Evolutionary conservation across 2,329 filamentous ascomycete species (phyloP).

Genomic region (Cladosporium sp.): DNA sequence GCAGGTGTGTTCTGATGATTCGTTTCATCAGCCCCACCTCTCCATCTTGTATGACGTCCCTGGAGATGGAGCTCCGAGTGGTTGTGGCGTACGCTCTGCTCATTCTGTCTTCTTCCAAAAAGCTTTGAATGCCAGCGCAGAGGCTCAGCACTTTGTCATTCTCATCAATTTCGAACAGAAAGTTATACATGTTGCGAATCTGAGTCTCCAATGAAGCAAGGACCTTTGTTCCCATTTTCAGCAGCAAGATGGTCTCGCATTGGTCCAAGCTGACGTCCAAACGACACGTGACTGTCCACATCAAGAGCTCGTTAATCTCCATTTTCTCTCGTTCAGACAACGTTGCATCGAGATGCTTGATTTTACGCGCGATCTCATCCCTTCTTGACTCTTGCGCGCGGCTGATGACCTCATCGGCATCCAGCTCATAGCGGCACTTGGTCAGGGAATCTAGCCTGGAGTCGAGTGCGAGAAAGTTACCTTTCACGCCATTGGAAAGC

Average conservation of each 20-base stretch:
- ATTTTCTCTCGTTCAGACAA: not conserved
- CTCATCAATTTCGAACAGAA: not conserved
- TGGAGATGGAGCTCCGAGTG: not conserved
- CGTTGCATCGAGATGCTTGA: not conserved
- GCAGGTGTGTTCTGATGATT: not conserved
- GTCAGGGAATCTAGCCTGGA: not conserved
- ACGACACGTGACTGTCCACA: not conserved
- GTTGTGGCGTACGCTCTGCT: not conserved
- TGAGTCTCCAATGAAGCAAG: constrained; percentile 1
- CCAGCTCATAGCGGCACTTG: not conserved
- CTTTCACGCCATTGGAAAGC: not conserved
- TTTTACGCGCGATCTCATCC: not conserved
- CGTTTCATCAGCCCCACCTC: not conserved
- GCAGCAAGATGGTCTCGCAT: not conserved
- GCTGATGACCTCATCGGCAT: not conserved
- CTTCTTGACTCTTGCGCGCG: not conserved
- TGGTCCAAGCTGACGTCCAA: not conserved
- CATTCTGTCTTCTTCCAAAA: not conserved
- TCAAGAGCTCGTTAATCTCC: not conserved
- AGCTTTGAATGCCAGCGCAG: not conserved
- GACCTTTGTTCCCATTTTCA: not conserved
- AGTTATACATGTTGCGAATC: not conserved
- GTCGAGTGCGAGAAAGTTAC: not conserved
- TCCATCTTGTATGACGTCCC: not conserved
- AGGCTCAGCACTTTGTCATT: not conserved